A percentile compares a stretch with the other conserved stretches of the same genome.
Conservation (phyloP, 441 rosid genomes). For the Populus hybrid region DNA sequence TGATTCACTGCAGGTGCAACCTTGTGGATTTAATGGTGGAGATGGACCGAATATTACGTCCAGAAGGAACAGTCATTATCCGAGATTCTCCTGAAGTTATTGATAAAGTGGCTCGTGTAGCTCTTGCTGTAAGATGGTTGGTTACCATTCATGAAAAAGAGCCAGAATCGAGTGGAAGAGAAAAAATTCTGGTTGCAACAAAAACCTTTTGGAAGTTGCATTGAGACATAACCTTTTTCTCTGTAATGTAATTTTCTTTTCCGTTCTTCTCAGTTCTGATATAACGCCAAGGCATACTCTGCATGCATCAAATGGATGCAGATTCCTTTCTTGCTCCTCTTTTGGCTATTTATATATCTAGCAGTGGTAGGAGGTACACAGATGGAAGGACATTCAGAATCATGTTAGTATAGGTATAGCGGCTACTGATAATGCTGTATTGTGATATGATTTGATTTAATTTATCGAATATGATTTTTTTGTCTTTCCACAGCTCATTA, state of each 20-base stretch:
- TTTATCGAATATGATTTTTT: slow-evolving; percentile 2
- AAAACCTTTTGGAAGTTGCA: slow-evolving; percentile 67
- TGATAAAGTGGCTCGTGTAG: slow-evolving; percentile 63
- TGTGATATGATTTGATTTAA: slow-evolving; percentile 3
- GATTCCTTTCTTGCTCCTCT: slow-evolving; percentile 22
- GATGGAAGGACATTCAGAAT: slow-evolving; percentile 19
- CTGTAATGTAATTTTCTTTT: slow-evolving; percentile 37
- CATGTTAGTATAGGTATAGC: slow-evolving; percentile 17
- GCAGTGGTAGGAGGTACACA: slow-evolving; percentile 26
- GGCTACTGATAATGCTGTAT: slow-evolving; percentile 10
- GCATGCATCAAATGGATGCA: slow-evolving; percentile 44
- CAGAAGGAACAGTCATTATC: slow-evolving; percentile 75
- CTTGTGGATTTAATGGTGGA: slow-evolving; percentile 89
- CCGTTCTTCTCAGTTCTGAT: slow-evolving; percentile 13
- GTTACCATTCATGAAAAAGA: slow-evolving; percentile 65
- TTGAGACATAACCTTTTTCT: slow-evolving; percentile 32
- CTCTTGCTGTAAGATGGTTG: slow-evolving; percentile 72
- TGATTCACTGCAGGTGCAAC: slow-evolving; percentile 62
- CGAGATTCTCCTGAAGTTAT: slow-evolving; percentile 87
- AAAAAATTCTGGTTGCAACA: slow-evolving; percentile 73
- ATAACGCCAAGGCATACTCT: slow-evolving; percentile 26
- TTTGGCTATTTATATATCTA: slow-evolving; percentile 31
- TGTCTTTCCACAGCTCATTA: background rate
- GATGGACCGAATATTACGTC: slow-evolving; percentile 92
- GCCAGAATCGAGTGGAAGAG: slow-evolving; percentile 80